Evolutionary conservation across 345 rosid species (phyloP).

Genomic region (Salix purpurea): DNA sequence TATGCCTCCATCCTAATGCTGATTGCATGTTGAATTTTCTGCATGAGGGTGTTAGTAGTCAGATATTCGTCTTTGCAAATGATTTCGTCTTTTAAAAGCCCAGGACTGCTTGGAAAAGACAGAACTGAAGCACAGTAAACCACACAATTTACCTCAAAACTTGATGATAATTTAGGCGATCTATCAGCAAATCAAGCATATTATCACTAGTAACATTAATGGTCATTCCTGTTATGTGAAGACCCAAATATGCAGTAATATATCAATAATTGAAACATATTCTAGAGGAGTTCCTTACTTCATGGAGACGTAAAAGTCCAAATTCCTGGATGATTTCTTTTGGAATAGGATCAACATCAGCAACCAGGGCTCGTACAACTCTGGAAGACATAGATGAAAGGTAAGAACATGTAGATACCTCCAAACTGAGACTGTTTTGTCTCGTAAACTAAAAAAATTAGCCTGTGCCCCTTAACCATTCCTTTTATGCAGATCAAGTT

Average conservation of each 20-base stretch:
- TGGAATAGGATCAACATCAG: slow-evolving; percentile 75
- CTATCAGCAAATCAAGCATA: too few species aligned
- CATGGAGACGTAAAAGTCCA: slow-evolving; percentile 63
- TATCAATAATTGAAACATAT: neutral
- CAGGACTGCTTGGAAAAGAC: neutral
- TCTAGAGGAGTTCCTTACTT: slow-evolving; percentile 43
- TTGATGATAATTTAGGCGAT: too few species aligned
- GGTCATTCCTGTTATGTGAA: neutral
- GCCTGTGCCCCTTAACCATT: too few species aligned
- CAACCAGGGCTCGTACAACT: slow-evolving; percentile 51
- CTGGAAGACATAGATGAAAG: slow-evolving; percentile 36
- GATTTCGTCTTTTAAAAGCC: neutral
- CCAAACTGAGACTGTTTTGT: neutral
- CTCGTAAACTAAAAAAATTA: neutral
- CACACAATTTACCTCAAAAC: neutral
- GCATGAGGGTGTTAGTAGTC: too few species aligned
- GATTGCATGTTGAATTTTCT: too few species aligned
- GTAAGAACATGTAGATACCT: neutral
- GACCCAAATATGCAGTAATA: neutral
- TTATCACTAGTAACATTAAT: neutral
- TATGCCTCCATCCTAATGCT: too few species aligned
- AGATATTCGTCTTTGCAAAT: too few species aligned
- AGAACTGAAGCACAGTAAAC: neutral
- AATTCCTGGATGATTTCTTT: slow-evolving; percentile 56
- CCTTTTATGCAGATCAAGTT: too few species aligned